phyloP scores from a whole-genome alignment of 169 alveolate species.

The Eimeria necatrix region DNA sequence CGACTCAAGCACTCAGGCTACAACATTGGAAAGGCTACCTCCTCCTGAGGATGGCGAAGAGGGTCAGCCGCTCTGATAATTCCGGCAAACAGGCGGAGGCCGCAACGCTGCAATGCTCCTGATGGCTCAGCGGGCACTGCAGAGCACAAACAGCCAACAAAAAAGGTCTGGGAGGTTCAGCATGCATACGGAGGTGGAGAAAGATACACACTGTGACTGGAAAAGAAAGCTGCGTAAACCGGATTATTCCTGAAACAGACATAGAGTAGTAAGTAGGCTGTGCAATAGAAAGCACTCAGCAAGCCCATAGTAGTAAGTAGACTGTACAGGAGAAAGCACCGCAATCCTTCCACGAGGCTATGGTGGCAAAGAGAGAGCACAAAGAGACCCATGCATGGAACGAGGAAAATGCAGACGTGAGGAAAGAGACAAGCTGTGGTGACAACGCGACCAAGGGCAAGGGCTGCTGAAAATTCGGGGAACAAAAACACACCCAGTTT shows the following conservation, averaged over 20 bases:
- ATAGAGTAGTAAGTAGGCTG: background rate
- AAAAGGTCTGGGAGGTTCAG: background rate
- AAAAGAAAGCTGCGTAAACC: background rate
- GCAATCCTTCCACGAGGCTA: too few relatives aligned
- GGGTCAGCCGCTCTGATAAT: constrained; percentile 63
- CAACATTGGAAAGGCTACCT: background rate
- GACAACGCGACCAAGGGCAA: too few relatives aligned
- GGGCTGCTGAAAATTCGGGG: too few relatives aligned
- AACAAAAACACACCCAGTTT: too few relatives aligned
- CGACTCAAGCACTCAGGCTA: too few relatives aligned
- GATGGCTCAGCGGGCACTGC: constrained; percentile 56
- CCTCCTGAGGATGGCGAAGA: constrained; percentile 48
- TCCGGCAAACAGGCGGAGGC: constrained; percentile 46
- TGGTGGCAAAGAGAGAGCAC: too few relatives aligned
- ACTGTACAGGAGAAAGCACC: too few relatives aligned
- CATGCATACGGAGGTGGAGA: background rate
- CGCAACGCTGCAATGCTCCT: constrained; percentile 62
- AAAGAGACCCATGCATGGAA: too few relatives aligned
- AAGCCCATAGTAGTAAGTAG: too few relatives aligned
- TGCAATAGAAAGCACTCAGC: too few relatives aligned
- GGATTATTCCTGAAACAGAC: background rate
- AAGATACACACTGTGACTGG: background rate
- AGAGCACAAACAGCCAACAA: background rate
- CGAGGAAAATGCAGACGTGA: too few relatives aligned
- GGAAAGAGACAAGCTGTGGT: too few relatives aligned